These are phyloP conservation scores for Boechera stricta DNA, from an alignment of 345 rosid species.

Conservation along the genomic window DNA sequence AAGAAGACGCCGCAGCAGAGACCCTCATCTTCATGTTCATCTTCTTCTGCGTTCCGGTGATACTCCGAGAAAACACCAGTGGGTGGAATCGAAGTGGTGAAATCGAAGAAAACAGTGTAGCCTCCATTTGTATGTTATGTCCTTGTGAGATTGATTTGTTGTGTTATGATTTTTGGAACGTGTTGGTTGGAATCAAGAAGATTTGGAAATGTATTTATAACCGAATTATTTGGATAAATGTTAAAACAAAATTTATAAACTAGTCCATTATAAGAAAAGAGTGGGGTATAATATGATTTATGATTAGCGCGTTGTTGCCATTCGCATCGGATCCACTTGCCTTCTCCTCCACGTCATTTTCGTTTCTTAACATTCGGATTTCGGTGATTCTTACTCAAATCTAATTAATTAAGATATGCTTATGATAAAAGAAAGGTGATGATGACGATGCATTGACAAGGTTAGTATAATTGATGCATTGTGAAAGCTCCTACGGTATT, in stretches of 20 bases:
- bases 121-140: slow-evolving; percentile 5
- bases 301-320: slow-evolving; percentile 41
- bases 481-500: slow-evolving; percentile 16
- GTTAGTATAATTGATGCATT: not conserved
- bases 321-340: not conserved
- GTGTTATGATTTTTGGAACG: not conserved
- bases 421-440: too few relatives aligned
- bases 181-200: slow-evolving; percentile 29
- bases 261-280: not conserved
- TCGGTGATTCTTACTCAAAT: not conserved
- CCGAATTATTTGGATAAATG: slow-evolving; percentile 10
- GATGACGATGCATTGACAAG: slow-evolving; percentile 14
- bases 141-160: not conserved
- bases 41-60: not conserved
- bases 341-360: slow-evolving; percentile 18
- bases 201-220: slow-evolving; percentile 41
- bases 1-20: slow-evolving; percentile 8
- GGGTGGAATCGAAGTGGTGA: slow-evolving; percentile 36
- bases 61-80: not conserved
- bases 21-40: not conserved
- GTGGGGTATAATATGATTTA: not conserved
- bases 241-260: too few relatives aligned
- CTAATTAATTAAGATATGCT: too few relatives aligned
- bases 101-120: slow-evolving; percentile 33
- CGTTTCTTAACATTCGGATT: not conserved